These are phyloP conservation scores for Geoglossum glabrum DNA, from an alignment of 495 filamentous ascomycete genomes.

Conservation along the genomic window DNA sequence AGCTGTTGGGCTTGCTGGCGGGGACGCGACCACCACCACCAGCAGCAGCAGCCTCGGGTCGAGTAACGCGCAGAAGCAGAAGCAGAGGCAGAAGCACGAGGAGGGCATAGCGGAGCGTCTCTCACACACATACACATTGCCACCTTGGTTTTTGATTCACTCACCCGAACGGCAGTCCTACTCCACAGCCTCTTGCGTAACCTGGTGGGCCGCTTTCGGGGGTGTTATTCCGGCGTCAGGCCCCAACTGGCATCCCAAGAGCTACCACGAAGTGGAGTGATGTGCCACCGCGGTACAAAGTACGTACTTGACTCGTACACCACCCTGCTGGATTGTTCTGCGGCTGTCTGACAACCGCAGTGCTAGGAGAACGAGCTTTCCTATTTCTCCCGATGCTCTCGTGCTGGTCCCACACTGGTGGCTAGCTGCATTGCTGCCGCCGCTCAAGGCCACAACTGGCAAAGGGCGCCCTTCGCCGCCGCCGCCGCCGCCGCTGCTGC, in stretches of 20 bases:
- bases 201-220: neutral
- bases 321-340: neutral
- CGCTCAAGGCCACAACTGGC: neutral
- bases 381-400: slow-evolving; percentile 1
- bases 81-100: neutral
- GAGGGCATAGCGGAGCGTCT: too few relatives aligned
- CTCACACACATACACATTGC: too few relatives aligned
- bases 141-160: too few relatives aligned
- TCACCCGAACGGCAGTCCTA: too few relatives aligned
- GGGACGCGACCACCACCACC: too few relatives aligned
- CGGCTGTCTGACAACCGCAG: neutral
- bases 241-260: neutral
- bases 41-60: too few relatives aligned
- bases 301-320: neutral
- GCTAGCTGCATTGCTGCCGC: neutral
- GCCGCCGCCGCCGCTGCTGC: too few relatives aligned
- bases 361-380: neutral
- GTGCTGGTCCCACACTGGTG: neutral
- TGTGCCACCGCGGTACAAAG: neutral
- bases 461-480: too few relatives aligned
- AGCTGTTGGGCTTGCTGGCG: too few relatives aligned
- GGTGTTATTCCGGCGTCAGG: neutral
- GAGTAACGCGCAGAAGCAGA: neutral
- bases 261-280: neutral
- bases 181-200: neutral